Base-by-base conservation (phyloP, 225 moss, liverwort and hornwort genomes). In the Polytrichum commune region DNA sequence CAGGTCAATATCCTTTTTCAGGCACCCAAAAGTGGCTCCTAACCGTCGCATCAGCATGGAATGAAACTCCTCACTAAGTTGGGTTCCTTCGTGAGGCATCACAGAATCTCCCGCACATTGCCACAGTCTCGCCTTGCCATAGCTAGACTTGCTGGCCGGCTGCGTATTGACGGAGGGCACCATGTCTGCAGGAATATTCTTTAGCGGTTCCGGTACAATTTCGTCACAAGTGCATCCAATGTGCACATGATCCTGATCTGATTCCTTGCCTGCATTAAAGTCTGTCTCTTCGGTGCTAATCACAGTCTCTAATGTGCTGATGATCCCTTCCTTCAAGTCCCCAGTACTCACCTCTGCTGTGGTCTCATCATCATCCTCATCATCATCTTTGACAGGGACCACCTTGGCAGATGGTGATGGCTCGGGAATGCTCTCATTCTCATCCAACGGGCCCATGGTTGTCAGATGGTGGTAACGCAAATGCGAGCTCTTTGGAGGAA, bases 371-470 rank as follows among this genome's bases (percentile, higher is more conserved):
- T 66, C 5, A 22, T 23, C 35, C 9, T 9, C 38, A 5, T 9
- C 19, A 22, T 19, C 53, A 10, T 67, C 38, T 46, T 67, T 22
- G 23, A 20, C 38, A 23, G 35, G 38, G 9, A 38, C 10, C 7
- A 46, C 19, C 66, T 38, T 20, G 66, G 53, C 8, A 38, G 20
- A 27, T 20, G 23, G 26, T n/a, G 46, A 46, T 46, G 46, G 46
- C 22, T 67, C 38, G 25, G 66, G 20, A 67, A 19, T 67, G 23
- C 26, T 46, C 13, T 67, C 66, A 53, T 35, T n/a, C 9, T 67
- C 66, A 38, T 46, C 20, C 66, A 67, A 46, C n/a, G 35, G 23
- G 53, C 66, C 46, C 66, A 67, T 67, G 66, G 38, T 53, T 67
- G 66, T 23, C 10, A 67, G 35, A 10, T 38, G 38, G 10, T 9